Percentiles rank a stretch among this genome's conserved stretches.
Evolutionary conservation across 208 protist genomes (phyloP).

Genomic region (Crithidia acanthocephali): DNA sequence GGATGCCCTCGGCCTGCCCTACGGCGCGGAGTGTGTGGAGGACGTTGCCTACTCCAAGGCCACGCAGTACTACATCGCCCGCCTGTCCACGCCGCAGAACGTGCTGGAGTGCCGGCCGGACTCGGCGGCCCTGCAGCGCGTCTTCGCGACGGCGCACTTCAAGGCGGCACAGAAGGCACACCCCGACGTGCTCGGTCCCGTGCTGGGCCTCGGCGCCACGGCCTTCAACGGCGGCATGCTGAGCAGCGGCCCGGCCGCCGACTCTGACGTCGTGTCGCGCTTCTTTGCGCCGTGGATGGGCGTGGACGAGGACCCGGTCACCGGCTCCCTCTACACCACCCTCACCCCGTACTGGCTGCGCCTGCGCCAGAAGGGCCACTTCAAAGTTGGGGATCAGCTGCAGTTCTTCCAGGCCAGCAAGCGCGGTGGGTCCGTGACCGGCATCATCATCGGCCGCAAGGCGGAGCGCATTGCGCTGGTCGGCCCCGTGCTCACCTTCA

Average conservation of each 20-base stretch:
- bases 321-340: slow-evolving; percentile 48
- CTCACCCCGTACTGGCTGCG: slow-evolving; percentile 70
- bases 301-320: slow-evolving; percentile 73
- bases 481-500: slow-evolving; percentile 62
- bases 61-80: slow-evolving; percentile 49
- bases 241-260: slow-evolving; percentile 27
- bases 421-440: slow-evolving; percentile 50
- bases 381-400: slow-evolving; percentile 58
- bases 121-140: slow-evolving; percentile 22
- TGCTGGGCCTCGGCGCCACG: slow-evolving; percentile 46
- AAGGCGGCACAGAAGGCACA: slow-evolving; percentile 37
- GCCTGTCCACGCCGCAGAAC: slow-evolving; percentile 37
- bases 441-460: slow-evolving; percentile 66
- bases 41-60: slow-evolving; percentile 43
- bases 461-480: slow-evolving; percentile 68
- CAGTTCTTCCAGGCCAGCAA: slow-evolving; percentile 65
- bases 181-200: slow-evolving; percentile 28
- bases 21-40: slow-evolving; percentile 43
- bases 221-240: slow-evolving; percentile 42
- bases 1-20: slow-evolving; percentile 46
- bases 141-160: slow-evolving; percentile 41
- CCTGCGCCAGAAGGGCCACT: slow-evolving; percentile 35
- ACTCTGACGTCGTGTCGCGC: slow-evolving; percentile 60
- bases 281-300: slow-evolving; percentile 77
- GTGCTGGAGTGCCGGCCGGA: slow-evolving; percentile 45